Evolutionary conservation across 805 yeast genomes (phyloP), one percentile per base, ranked within the genome.

Genomic region (Barnettozyma siamensis): DNA sequence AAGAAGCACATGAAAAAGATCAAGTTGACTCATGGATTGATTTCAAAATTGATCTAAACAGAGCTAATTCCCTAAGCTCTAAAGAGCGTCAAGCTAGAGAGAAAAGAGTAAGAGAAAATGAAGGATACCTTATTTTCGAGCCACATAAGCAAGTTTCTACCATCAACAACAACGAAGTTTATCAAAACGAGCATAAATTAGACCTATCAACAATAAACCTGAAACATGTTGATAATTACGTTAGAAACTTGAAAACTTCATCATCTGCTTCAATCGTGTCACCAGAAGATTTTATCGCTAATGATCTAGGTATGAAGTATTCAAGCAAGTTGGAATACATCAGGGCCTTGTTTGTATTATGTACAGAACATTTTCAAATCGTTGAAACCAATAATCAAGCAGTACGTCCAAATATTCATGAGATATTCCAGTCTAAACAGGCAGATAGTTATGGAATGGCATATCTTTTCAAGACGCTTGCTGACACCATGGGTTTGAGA

Each of bases 361-460:
- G 86, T 50, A 66, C 81, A 17, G 83, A 75, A 54, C 80, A 73
- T 58, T 81, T 76, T 52, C 65, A 60, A 17, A 62, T 76, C 50
- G 64, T 66, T 17, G 68, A 47, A 15, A 31, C 16, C 15, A n/a
- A 35, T 38, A 39, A 24, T 6, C 13, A 30, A 6, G 45, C 32
- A 13, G 40, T 63, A 33, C 65, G 63, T 33, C 59, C 63, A 36
- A 64, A 65, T 8, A 63, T 67, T 44, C 64, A 67, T 41, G 53
- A 63, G n/a, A 57, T 75, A 3, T 61, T 76, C 57, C 55, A 54
- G 43, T 64, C 64, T 43, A 73, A 73, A 45, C 75, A 69, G 54
- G 91, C 79, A 38, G 78, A 72, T 40, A 62, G 87, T 1, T 82
- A 75, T 50, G 95, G 88, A 55, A 59, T 91, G 42, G 87, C 93